Conservation (phyloP, 2,329 filamentous ascomycete genomes). For the Colletotrichum navitas region DNA sequence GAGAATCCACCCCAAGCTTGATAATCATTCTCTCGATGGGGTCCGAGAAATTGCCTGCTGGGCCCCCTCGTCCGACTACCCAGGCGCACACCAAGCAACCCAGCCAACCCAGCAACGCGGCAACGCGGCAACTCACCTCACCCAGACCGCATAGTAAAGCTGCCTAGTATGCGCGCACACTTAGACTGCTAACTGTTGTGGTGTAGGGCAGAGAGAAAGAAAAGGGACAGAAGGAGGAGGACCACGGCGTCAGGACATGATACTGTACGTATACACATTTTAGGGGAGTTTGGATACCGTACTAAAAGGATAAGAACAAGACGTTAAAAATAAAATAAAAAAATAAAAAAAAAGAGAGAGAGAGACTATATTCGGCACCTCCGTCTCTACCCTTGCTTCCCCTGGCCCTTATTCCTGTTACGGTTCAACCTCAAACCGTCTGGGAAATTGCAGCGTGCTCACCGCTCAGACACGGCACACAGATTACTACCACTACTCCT, state of each 20-base stretch:
- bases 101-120: background rate
- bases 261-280: too few relatives aligned
- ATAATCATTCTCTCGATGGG: background rate
- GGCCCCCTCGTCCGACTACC: background rate
- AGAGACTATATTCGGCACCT: constrained; percentile 28
- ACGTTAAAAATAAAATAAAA: background rate
- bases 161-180: background rate
- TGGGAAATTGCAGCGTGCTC: constrained; percentile 39
- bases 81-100: background rate
- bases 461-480: constrained; percentile 24
- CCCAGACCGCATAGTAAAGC: background rate
- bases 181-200: background rate
- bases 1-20: background rate
- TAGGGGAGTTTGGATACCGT: background rate
- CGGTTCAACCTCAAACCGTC: constrained; percentile 39
- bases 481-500: background rate
- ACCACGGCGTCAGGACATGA: background rate
- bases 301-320: background rate
- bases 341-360: constrained; percentile 8
- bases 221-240: background rate
- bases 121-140: constrained; percentile 16
- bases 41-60: background rate
- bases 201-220: background rate
- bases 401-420: constrained; percentile 20
- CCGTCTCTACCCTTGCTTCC: constrained; percentile 17